Evolutionary conservation across 495 filamentous ascomycete species (phyloP).

Genomic region (Podospora pseudopauciseta): DNA sequence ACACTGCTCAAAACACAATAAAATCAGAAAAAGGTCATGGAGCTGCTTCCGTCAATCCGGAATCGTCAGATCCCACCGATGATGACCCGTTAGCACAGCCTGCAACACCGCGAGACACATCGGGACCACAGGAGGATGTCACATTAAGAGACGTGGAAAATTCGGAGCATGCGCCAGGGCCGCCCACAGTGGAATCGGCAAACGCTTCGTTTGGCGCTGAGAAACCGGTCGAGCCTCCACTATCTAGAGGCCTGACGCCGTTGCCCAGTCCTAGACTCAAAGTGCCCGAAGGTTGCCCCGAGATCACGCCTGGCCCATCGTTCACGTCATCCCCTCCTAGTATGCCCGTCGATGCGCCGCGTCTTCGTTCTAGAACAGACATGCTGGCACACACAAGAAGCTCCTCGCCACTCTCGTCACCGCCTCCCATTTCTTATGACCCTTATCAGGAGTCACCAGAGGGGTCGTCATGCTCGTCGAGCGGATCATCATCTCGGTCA

Average conservation of each 20-base stretch:
- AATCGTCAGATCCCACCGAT: not conserved
- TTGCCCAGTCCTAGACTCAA: conserved; percentile 16
- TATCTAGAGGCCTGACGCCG: conserved; percentile 5
- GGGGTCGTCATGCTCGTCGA: conserved; percentile 30
- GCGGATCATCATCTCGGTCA: conserved; percentile 31
- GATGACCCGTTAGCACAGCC: not conserved
- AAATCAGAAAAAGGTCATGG: not conserved
- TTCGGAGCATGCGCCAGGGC: conserved; percentile 17
- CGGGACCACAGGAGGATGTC: conserved; percentile 5
- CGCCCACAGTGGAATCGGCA: not conserved
- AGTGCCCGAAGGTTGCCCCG: not conserved
- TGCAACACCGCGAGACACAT: not conserved
- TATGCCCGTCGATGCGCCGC: conserved; percentile 14
- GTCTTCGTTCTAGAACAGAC: not conserved
- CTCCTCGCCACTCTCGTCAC: conserved; percentile 47
- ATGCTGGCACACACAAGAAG: conserved; percentile 18
- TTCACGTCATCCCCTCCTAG: conserved; percentile 28
- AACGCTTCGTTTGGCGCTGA: not conserved
- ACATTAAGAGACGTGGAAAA: conserved; percentile 9
- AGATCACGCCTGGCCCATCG: not conserved
- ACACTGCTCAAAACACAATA: not conserved
- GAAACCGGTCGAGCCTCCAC: not conserved
- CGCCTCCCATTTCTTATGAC: conserved; percentile 42
- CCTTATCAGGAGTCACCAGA: conserved; percentile 37
- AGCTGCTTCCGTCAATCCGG: not conserved